phyloP scores from a whole-genome alignment of 1,284 basidiomycete genomes.

The Gomphus sp. region DNA sequence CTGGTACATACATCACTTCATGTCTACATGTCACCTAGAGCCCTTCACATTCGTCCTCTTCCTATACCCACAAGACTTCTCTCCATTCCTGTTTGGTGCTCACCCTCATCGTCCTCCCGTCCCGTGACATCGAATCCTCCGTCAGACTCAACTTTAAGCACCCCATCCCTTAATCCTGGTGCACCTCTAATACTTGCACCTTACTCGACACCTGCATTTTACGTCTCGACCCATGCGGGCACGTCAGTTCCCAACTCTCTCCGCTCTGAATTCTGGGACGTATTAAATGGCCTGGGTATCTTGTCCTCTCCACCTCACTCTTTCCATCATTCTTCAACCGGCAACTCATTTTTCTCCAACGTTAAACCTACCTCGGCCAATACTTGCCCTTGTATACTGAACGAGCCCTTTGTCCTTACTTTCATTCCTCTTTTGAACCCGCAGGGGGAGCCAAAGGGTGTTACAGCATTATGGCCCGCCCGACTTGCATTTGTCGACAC shows the following conservation, averaged over 20 bases:
- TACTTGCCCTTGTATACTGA: conserved; percentile 3
- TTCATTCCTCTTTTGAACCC: conserved; percentile 68
- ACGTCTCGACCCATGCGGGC: conserved; percentile 44
- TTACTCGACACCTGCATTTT: conserved; percentile 63
- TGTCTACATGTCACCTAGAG: conserved; percentile 37
- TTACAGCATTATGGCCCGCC: conserved; percentile 62
- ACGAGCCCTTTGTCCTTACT: conserved; percentile 48
- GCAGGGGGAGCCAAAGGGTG: conserved; percentile 68
- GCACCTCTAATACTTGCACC: conserved; percentile 60
- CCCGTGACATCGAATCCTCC: neutral
- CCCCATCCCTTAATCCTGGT: conserved; percentile 38
- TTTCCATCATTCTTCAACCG: neutral
- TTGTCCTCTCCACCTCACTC: conserved; percentile 10
- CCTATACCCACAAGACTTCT: conserved; percentile 40
- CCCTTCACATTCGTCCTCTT: conserved; percentile 54
- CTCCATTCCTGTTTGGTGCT: conserved; percentile 23
- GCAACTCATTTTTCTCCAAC: neutral
- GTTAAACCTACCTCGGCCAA: conserved; percentile 14
- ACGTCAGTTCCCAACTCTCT: conserved; percentile 52
- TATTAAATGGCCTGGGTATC: conserved; percentile 49
- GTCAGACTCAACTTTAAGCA: neutral
- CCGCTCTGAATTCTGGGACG: conserved; percentile 51
- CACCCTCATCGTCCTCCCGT: neutral
- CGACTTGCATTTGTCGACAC: conserved; percentile 31
- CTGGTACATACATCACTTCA: conserved; percentile 53